Percentiles rank a stretch among this genome's conserved stretches.
These are phyloP conservation scores for Drechslera avenae DNA, from an alignment of 2,329 filamentous ascomycete species.

Conservation along the genomic window DNA sequence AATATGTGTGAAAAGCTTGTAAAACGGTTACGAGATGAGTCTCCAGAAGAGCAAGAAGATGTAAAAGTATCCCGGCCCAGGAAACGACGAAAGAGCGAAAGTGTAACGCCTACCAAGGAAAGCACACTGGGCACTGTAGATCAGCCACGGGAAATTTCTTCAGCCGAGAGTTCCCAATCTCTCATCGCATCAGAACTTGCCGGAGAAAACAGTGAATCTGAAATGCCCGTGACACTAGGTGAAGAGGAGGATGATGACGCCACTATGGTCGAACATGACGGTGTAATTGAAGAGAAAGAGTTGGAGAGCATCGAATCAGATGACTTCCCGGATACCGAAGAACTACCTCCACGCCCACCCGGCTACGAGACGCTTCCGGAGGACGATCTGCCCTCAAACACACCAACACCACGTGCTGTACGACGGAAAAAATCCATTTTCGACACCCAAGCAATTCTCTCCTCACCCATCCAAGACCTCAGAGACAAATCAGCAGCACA, in stretches of 20 bases:
- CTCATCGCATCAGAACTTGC: slow-evolving; percentile 9
- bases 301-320: slow-evolving; percentile 23
- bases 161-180: slow-evolving; percentile 16
- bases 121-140: slow-evolving; percentile 15
- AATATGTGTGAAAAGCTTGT: slow-evolving; percentile 25
- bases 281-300: slow-evolving; percentile 1
- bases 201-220: slow-evolving; percentile 9
- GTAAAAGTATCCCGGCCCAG: slow-evolving; percentile 7
- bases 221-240: background rate
- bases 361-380: slow-evolving; percentile 10
- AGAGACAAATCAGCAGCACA: slow-evolving; percentile 16
- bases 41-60: slow-evolving; percentile 5
- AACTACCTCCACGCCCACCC: background rate
- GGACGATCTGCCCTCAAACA: slow-evolving; percentile 26
- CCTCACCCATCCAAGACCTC: slow-evolving; percentile 26
- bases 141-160: slow-evolving; percentile 32
- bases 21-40: slow-evolving; percentile 27
- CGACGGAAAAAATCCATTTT: slow-evolving; percentile 27
- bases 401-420: slow-evolving; percentile 37
- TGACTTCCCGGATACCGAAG: slow-evolving; percentile 9
- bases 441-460: slow-evolving; percentile 46
- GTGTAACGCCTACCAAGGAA: slow-evolving; percentile 8
- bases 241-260: background rate
- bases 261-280: slow-evolving; percentile 6
- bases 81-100: slow-evolving; percentile 25